Percentiles rank a stretch among this genome's conserved stretches.
phyloP scores from a whole-genome alignment of 768 basidiomycete species.

The Psilocybe azurescens region DNA sequence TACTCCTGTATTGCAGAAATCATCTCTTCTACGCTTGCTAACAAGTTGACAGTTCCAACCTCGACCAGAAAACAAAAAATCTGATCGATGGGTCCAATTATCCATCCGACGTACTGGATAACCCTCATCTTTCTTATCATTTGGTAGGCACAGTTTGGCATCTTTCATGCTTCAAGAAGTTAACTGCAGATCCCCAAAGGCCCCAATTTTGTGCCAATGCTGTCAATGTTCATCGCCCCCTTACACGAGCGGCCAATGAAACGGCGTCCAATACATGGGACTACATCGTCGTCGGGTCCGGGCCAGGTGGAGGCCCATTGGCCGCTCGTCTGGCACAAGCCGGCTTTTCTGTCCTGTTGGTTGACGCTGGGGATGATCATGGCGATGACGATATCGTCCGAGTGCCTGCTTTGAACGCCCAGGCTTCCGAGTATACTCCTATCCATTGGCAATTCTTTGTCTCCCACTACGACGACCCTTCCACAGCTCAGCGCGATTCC shows the following conservation, averaged over 20 bases:
- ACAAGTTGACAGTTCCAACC: too few species aligned
- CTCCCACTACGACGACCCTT: conserved; percentile 10
- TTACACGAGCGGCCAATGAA: background rate
- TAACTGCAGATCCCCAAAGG: too few species aligned
- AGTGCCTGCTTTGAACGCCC: conserved; percentile 6
- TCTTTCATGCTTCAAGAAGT: too few species aligned
- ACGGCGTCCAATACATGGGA: conserved; percentile 1
- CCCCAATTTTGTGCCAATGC: background rate
- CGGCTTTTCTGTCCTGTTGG: conserved; percentile 11
- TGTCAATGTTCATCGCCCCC: background rate
- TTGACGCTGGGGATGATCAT: conserved; percentile 15
- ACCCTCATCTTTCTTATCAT: too few species aligned
- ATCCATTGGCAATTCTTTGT: conserved; percentile 15
- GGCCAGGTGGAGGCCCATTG: conserved; percentile 15
- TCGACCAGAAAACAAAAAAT: too few species aligned
- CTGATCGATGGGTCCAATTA: too few species aligned
- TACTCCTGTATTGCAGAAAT: too few species aligned
- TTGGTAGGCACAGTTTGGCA: too few species aligned
- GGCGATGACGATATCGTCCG: conserved; percentile 7
- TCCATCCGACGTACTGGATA: too few species aligned
- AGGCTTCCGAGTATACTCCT: conserved; percentile 11
- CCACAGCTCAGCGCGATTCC: conserved; percentile 6
- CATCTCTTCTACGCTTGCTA: too few species aligned
- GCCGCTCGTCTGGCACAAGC: conserved; percentile 14
- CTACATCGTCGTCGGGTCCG: conserved; percentile 13